Evolutionary conservation across 2,329 filamentous ascomycete species (phyloP), one percentile per base, ranked within the genome.

Genomic region (Botryotinia narcissicola): DNA sequence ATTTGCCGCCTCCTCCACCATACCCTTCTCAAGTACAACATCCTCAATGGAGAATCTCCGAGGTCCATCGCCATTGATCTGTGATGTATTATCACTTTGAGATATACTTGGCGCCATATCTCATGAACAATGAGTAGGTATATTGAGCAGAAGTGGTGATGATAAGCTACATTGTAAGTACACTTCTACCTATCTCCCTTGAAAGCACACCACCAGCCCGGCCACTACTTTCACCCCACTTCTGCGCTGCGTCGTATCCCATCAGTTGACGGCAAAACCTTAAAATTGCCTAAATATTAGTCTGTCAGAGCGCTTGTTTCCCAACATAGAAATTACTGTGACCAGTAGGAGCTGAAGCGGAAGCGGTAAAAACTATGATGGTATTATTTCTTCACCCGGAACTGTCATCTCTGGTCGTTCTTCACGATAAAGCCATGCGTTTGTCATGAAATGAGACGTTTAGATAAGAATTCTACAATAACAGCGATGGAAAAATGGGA

Each of bases 21-120:
- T 46, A 35, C 68, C 40, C 51, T 68, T 68, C 20, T 68, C 66
- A 22, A 40, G 66, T 20, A 66, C 61, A 20, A 16, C 70, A 57
- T 67, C 48, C 14, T 57, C 70, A 32, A 66, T 42, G 16, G 70
- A n/a, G 22, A 57, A n/a, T 20, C 29, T 67, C 35, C 32, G 44
- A 9, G 29, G 70, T 16, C 32, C 60, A 40, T 46, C 44, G n/a
- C 20, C 61, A 44, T 42, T 32, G 2, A 29, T 57, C 29, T 54
- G 61, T 46, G 59, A 66, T 22, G 29, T 40, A 32, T 29, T 1
- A 54, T 57, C 59, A 63, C 59, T 63, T 16, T 22, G 69, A 61
- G 59, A 71, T 37, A 20, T 32, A 57, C 70, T 66, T 72, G 6
- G 25, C 20, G 60, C 60, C 46, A 66, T 66, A 42, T 37, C 35